Conservation (phyloP, 1,284 basidiomycete genomes). For the Athelia sp. region DNA sequence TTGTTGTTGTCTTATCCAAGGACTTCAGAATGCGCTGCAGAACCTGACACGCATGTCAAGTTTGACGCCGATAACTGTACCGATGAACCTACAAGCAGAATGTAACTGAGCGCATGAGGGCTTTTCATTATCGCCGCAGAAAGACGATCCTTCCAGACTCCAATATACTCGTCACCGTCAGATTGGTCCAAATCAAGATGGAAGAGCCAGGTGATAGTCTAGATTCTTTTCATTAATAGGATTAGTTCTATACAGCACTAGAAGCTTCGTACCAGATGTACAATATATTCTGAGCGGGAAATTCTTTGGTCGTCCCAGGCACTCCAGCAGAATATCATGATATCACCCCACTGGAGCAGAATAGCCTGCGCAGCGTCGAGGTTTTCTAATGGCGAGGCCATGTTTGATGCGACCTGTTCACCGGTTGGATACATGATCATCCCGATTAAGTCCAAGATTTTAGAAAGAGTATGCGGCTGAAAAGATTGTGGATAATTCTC, state of each 20-base stretch:
- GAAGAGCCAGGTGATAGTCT: slow-evolving; percentile 53
- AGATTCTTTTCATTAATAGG: slow-evolving; percentile 6
- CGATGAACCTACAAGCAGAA: no score
- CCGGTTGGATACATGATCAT: slow-evolving; percentile 27
- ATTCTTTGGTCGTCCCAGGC: slow-evolving; percentile 51
- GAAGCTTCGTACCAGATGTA: slow-evolving; percentile 37
- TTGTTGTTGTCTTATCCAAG: no score
- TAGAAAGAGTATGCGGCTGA: slow-evolving; percentile 42
- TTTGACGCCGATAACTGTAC: no score
- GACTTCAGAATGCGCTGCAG: no score
- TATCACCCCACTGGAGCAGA: slow-evolving; percentile 46
- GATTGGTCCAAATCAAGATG: slow-evolving; percentile 16
- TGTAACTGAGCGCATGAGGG: no score
- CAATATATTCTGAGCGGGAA: slow-evolving; percentile 42
- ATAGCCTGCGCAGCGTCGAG: slow-evolving; percentile 43
- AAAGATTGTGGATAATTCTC: slow-evolving; percentile 15
- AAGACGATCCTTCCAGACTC: slow-evolving; percentile 10
- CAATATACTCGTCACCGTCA: slow-evolving; percentile 1
- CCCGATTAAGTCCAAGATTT: slow-evolving; percentile 41
- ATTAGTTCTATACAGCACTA: background rate
- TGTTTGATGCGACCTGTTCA: slow-evolving; percentile 10
- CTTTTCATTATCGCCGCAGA: slow-evolving; percentile 4
- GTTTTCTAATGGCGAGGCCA: slow-evolving; percentile 19
- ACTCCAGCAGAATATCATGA: slow-evolving; percentile 60
- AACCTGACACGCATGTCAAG: no score